A percentile compares a stretch with the other conserved stretches of the same genome.
phyloP scores from a whole-genome alignment of 2,329 filamentous ascomycete species.

The Basipetospora chlamydospora region DNA sequence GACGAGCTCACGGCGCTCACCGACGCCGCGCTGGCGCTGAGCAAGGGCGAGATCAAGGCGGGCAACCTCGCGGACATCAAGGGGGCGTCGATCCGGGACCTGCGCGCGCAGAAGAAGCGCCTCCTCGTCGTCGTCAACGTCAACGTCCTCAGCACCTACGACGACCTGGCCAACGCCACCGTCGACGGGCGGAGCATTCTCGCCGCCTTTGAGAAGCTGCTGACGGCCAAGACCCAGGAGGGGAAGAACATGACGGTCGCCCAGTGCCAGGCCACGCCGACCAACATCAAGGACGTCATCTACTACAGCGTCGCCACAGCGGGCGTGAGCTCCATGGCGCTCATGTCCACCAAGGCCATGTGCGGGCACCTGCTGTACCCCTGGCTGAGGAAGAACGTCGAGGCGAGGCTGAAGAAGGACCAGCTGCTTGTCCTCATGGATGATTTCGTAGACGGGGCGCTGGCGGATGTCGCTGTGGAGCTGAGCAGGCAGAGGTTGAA shows the following conservation, averaged over 20 bases:
- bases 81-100: conserved; percentile 16
- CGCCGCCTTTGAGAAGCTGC: conserved; percentile 17
- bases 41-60: conserved; percentile 14
- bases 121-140: conserved; percentile 22
- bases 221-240: conserved; percentile 17
- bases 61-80: conserved; percentile 20
- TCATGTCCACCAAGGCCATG: conserved; percentile 32
- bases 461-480: conserved; percentile 26
- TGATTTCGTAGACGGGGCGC: conserved; percentile 36
- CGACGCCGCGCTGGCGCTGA: conserved; percentile 16
- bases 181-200: conserved; percentile 23
- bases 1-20: conserved; percentile 24
- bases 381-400: conserved; percentile 26
- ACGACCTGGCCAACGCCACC: conserved; percentile 25
- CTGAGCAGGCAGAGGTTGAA: conserved; percentile 2
- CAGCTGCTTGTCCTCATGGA: conserved; percentile 31
- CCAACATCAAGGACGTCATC: conserved; percentile 31
- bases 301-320: conserved; percentile 28
- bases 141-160: conserved; percentile 25
- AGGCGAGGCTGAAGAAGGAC: conserved; percentile 20
- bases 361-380: conserved; percentile 33
- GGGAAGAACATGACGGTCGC: conserved; percentile 24
- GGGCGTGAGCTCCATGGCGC: conserved; percentile 26
- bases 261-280: conserved; percentile 37
- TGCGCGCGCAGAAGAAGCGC: conserved; percentile 20